A percentile compares a stretch with the other conserved stretches of the same genome.
Evolutionary conservation across 306 rosid species (phyloP).

Genomic region (Gleditsia sinensis): DNA sequence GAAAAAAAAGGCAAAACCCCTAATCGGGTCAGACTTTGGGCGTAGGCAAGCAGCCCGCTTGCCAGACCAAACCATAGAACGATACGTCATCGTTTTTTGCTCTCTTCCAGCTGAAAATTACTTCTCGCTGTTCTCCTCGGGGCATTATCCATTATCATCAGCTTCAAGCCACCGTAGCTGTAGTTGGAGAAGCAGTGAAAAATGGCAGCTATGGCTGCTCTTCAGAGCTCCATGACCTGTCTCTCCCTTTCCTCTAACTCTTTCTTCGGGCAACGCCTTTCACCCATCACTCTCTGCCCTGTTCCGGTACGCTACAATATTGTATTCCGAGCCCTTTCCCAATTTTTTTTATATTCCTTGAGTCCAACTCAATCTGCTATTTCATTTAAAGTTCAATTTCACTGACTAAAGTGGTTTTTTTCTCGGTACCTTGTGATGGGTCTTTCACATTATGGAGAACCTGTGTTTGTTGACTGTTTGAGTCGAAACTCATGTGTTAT

Average conservation of each 20-base stretch:
- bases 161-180: constrained; percentile 3
- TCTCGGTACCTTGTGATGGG: not conserved
- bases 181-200: constrained; percentile 31
- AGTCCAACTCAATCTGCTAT: not conserved
- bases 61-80: too few species aligned
- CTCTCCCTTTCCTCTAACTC: constrained; percentile 78
- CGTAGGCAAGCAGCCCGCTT: not conserved
- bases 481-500: not conserved
- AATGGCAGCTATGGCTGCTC: constrained; percentile 93
- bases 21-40: constrained; percentile 6
- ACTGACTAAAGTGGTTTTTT: not conserved
- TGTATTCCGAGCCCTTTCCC: not conserved
- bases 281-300: constrained; percentile 51
- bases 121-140: not conserved
- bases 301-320: constrained; percentile 44
- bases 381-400: constrained; percentile 18
- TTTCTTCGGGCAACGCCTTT: constrained; percentile 80
- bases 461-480: not conserved
- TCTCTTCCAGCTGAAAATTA: not conserved
- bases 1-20: not conserved
- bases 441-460: not conserved
- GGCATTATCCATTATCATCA: constrained; percentile 51
- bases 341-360: not conserved
- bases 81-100: constrained; percentile 37
- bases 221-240: constrained; percentile 75